These are phyloP conservation scores for Nakazawaea populi DNA, from an alignment of 805 yeast species.

Conservation along the genomic window DNA sequence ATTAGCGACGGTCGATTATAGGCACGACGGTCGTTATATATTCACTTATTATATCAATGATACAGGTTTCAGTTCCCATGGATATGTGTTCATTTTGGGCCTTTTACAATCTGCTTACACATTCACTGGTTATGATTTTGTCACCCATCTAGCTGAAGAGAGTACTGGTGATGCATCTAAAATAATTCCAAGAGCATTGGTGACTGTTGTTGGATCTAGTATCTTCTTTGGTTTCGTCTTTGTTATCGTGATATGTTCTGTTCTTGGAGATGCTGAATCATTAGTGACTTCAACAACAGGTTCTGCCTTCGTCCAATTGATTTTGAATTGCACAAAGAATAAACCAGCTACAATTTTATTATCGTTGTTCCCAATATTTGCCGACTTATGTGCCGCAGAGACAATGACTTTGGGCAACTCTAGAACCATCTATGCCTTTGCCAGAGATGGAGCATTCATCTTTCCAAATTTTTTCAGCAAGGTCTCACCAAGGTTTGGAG, in stretches of 20 bases:
- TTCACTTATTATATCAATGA: conserved; percentile 19
- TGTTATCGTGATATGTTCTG: conserved; percentile 24
- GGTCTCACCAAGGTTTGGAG: conserved; percentile 19
- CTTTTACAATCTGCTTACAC: conserved; percentile 21
- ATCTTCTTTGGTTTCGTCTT: conserved; percentile 26
- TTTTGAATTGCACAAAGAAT: conserved; percentile 20
- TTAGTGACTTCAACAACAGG: conserved; percentile 18
- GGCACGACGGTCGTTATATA: conserved; percentile 19
- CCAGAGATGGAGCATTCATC: conserved; percentile 27
- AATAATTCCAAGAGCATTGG: conserved; percentile 28
- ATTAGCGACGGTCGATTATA: conserved; percentile 17
- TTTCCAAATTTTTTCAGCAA: conserved; percentile 23
- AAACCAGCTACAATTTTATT: conserved; percentile 22
- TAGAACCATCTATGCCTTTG: conserved; percentile 28
- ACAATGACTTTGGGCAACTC: conserved; percentile 26
- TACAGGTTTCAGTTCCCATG: conserved; percentile 19
- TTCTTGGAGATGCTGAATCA: conserved; percentile 16
- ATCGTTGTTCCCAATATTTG: conserved; percentile 17
- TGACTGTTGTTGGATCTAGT: conserved; percentile 22
- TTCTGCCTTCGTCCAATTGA: conserved; percentile 20
- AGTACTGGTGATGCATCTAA: conserved; percentile 21
- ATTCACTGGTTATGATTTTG: conserved; percentile 28
- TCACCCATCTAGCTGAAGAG: conserved; percentile 30
- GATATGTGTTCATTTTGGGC: conserved; percentile 21
- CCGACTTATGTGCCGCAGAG: conserved; percentile 20